Conservation (phyloP, 441 rosid species). For the Eugenia klotzschiana region DNA sequence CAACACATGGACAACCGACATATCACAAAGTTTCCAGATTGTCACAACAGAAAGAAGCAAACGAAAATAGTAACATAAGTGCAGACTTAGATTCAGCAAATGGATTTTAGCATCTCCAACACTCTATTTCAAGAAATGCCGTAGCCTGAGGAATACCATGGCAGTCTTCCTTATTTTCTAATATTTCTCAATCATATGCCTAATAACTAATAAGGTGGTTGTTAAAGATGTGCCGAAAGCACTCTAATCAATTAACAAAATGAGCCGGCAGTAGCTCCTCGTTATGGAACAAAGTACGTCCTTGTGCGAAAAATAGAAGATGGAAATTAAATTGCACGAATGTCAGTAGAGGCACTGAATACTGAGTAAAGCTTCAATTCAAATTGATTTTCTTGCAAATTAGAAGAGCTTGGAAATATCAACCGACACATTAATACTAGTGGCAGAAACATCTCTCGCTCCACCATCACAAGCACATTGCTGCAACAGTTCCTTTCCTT, state of each 20-base stretch:
- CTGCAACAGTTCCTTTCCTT: not conserved
- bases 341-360: not conserved
- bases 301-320: not conserved
- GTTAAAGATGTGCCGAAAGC: not conserved
- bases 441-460: not conserved
- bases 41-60: not conserved
- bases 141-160: not conserved
- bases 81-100: not conserved
- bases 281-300: not conserved
- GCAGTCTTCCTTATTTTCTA: too few species aligned
- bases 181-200: too few species aligned
- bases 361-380: not conserved
- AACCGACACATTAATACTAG: not conserved
- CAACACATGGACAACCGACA: not conserved
- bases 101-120: not conserved
- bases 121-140: not conserved
- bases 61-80: not conserved
- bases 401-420: not conserved
- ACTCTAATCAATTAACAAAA: not conserved
- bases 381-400: not conserved
- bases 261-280: not conserved
- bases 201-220: not conserved
- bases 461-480: not conserved
- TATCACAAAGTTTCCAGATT: not conserved
- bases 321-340: not conserved